Percentiles rank a stretch among this genome's conserved stretches.
Evolutionary conservation across 768 basidiomycete species (phyloP).

Genomic region (Mycena pura): DNA sequence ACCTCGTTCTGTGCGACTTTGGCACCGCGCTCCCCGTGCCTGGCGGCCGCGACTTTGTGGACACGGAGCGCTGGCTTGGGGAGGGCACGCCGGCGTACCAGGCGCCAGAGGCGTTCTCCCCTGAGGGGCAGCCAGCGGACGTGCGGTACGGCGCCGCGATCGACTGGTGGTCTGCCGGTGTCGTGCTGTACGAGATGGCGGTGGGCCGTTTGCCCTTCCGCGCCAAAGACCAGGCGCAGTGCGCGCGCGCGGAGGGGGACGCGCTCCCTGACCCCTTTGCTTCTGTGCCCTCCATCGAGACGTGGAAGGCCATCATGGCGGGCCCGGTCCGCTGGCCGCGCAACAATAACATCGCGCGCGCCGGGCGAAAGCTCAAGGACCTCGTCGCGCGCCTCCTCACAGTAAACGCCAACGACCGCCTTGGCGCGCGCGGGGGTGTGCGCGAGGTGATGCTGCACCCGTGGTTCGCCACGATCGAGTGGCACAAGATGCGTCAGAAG

Average conservation of each 20-base stretch:
- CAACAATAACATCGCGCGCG: slow-evolving; percentile 31
- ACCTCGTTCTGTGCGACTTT: slow-evolving; percentile 61
- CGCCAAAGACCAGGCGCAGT: slow-evolving; percentile 11
- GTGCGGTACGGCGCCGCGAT: slow-evolving; percentile 35
- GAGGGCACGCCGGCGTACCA: slow-evolving; percentile 56
- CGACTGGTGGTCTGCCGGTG: slow-evolving; percentile 65
- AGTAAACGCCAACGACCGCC: slow-evolving; percentile 42
- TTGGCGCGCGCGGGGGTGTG: slow-evolving; percentile 44
- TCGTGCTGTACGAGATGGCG: slow-evolving; percentile 60
- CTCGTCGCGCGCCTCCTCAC: slow-evolving; percentile 51
- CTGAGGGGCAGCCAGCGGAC: slow-evolving; percentile 17
- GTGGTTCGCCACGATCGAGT: slow-evolving; percentile 55
- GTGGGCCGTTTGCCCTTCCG: slow-evolving; percentile 42
- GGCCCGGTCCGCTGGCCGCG: slow-evolving; percentile 48
- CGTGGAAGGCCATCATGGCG: slow-evolving; percentile 34
- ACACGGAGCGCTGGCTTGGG: slow-evolving; percentile 36
- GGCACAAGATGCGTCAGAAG: slow-evolving; percentile 51
- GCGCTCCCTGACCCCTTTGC: neutral
- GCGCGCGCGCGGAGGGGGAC: neutral
- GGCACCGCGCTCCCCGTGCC: slow-evolving; percentile 42
- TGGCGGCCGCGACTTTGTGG: slow-evolving; percentile 26
- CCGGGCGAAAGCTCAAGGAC: slow-evolving; percentile 49
- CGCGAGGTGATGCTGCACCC: slow-evolving; percentile 47
- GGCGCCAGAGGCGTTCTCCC: slow-evolving; percentile 53
- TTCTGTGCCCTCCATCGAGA: slow-evolving; percentile 28